Evolutionary conservation across 257 asterid species (phyloP).

Genomic region (Solanum neorickii): DNA sequence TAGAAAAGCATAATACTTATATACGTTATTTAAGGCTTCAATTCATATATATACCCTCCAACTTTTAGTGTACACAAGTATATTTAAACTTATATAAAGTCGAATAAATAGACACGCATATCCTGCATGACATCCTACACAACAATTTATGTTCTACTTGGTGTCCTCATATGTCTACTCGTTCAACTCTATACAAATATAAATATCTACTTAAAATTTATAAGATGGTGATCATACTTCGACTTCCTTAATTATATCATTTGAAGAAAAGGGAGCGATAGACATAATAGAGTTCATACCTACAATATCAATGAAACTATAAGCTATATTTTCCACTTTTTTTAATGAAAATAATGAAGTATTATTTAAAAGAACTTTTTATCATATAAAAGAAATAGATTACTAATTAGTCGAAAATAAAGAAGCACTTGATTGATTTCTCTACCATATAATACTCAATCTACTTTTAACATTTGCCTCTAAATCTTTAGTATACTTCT

Average conservation of each 20-base stretch:
- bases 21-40: no score
- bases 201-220: no score
- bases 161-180: no score
- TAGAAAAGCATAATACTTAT: no score
- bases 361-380: not conserved
- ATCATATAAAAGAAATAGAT: not conserved
- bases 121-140: not conserved
- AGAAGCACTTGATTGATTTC: not conserved
- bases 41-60: not conserved
- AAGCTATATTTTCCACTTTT: not conserved
- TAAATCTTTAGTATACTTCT: not conserved
- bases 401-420: not conserved
- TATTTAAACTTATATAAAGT: no score
- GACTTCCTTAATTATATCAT: not conserved
- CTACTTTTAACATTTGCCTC: no score
- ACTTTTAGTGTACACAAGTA: not conserved
- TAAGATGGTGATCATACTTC: not conserved
- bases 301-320: not conserved
- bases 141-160: no score
- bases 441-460: not conserved
- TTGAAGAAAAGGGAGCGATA: not conserved
- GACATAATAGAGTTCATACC: not conserved
- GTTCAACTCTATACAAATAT: no score
- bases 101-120: not conserved
- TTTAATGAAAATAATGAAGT: not conserved